Evolutionary conservation across 192 early-diverging fungal genomes (phyloP).

Genomic region (Podila clonocystis): DNA sequence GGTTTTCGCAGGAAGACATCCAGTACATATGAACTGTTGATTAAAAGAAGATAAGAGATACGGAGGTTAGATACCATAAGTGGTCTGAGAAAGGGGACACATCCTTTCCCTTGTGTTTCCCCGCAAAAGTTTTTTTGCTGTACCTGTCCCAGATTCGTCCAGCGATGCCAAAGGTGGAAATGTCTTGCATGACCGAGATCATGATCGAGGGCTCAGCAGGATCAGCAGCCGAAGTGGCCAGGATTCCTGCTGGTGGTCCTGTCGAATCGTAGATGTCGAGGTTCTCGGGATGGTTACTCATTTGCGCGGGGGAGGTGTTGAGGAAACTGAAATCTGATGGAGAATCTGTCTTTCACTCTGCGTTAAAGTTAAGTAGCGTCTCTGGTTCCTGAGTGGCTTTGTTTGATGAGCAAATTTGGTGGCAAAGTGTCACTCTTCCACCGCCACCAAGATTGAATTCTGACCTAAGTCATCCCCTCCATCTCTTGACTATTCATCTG

Average conservation of each 20-base stretch:
- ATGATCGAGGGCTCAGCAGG: neutral
- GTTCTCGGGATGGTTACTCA: conserved; percentile 35
- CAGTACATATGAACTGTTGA: conserved; percentile 56
- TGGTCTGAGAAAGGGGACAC: neutral
- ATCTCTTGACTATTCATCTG: too few relatives aligned
- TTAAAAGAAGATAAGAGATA: neutral
- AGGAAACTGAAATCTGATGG: too few relatives aligned
- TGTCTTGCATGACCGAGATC: conserved; percentile 51
- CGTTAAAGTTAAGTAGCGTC: too few relatives aligned
- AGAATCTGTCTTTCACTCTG: too few relatives aligned
- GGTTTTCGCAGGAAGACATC: conserved; percentile 51
- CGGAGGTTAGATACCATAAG: neutral
- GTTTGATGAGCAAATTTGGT: too few relatives aligned
- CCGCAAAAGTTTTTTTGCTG: neutral
- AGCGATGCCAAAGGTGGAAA: conserved; percentile 58
- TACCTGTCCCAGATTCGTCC: conserved; percentile 67
- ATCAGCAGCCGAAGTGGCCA: neutral
- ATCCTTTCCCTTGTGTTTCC: neutral
- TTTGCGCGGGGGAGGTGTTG: neutral
- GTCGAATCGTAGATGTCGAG: conserved; percentile 30
- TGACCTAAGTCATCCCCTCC: too few relatives aligned
- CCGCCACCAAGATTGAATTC: too few relatives aligned
- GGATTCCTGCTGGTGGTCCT: conserved; percentile 18
- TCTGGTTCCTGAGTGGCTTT: too few relatives aligned
- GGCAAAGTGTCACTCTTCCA: too few relatives aligned